Percentiles rank a stretch among this genome's conserved stretches.
Conservation (phyloP, 2,329 filamentous ascomycete species). For the Cytospora mali region DNA sequence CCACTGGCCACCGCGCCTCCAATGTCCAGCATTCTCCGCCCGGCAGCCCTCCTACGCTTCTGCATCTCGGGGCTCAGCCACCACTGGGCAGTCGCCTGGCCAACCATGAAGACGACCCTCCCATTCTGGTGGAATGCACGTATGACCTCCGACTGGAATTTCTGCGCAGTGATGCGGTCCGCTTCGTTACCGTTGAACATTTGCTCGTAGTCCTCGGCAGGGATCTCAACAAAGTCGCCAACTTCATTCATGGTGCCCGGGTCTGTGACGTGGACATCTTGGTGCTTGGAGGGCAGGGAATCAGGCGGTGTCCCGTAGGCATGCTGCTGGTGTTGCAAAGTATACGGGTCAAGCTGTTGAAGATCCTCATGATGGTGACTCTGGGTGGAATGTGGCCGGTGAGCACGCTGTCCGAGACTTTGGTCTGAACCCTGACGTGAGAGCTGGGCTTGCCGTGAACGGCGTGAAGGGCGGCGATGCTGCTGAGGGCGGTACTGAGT, state of each 20-base stretch:
- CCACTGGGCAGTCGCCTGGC: slow-evolving; percentile 25
- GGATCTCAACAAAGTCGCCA: slow-evolving; percentile 20
- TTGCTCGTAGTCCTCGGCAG: slow-evolving; percentile 18
- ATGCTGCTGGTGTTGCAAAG: slow-evolving; percentile 5
- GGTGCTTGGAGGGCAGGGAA: not conserved
- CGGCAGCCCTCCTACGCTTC: slow-evolving; percentile 22
- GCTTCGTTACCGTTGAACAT: slow-evolving; percentile 25
- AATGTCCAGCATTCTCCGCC: slow-evolving; percentile 13
- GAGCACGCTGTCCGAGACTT: slow-evolving; percentile 12
- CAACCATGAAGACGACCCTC: slow-evolving; percentile 24
- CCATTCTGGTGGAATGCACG: slow-evolving; percentile 20
- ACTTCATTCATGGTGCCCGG: not conserved
- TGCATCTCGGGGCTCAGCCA: slow-evolving; percentile 26
- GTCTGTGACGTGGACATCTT: not conserved
- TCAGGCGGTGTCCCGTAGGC: not conserved
- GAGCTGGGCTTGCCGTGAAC: slow-evolving; percentile 2
- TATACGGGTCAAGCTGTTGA: slow-evolving; percentile 8
- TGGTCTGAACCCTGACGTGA: slow-evolving; percentile 15
- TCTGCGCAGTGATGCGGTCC: slow-evolving; percentile 23
- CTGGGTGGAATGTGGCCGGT: not conserved
- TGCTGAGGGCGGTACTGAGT: slow-evolving; percentile 18
- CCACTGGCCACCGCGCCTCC: slow-evolving; percentile 20
- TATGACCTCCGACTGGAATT: slow-evolving; percentile 21
- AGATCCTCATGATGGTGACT: slow-evolving; percentile 12
- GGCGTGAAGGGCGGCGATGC: slow-evolving; percentile 7